Evolutionary conservation across 352 stramenopile species (phyloP).

Genomic region (Phytopythium vexans): DNA sequence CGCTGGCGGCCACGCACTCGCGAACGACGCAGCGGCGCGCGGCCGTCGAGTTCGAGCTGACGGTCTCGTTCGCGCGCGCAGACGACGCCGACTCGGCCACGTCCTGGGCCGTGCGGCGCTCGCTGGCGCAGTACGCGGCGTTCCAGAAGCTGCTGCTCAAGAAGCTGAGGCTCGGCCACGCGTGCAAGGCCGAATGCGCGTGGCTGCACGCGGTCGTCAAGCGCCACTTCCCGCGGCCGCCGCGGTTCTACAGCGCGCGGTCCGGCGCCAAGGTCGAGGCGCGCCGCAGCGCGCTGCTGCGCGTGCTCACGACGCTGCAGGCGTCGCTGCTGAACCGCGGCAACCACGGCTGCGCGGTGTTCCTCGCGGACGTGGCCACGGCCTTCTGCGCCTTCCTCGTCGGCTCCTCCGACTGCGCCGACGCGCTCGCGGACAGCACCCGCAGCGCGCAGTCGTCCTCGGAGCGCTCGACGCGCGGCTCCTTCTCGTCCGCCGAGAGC

Average conservation of each 20-base stretch:
- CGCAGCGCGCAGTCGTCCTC: conserved; percentile 6
- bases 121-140: conserved; percentile 37
- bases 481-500: conserved; percentile 27
- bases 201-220: conserved; percentile 59
- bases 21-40: conserved; percentile 19
- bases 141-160: conserved; percentile 52
- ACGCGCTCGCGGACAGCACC: conserved; percentile 11
- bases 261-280: conserved; percentile 19
- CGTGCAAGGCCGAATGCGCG: conserved; percentile 57
- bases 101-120: conserved; percentile 22
- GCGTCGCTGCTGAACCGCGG: conserved; percentile 28
- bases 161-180: conserved; percentile 48
- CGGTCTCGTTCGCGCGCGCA: conserved; percentile 15
- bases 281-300: conserved; percentile 19
- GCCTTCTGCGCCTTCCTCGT: conserved; percentile 27
- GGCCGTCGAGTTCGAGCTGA: conserved; percentile 27
- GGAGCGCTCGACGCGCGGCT: conserved; percentile 15
- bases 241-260: conserved; percentile 12
- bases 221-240: conserved; percentile 54
- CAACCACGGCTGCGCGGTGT: conserved; percentile 20
- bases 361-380: conserved; percentile 20
- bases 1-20: conserved; percentile 24
- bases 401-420: conserved; percentile 17
- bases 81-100: conserved; percentile 8
- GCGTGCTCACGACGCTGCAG: conserved; percentile 20